Conservation (phyloP, 345 rosid genomes). For the Gossypium longicalyx region DNA sequence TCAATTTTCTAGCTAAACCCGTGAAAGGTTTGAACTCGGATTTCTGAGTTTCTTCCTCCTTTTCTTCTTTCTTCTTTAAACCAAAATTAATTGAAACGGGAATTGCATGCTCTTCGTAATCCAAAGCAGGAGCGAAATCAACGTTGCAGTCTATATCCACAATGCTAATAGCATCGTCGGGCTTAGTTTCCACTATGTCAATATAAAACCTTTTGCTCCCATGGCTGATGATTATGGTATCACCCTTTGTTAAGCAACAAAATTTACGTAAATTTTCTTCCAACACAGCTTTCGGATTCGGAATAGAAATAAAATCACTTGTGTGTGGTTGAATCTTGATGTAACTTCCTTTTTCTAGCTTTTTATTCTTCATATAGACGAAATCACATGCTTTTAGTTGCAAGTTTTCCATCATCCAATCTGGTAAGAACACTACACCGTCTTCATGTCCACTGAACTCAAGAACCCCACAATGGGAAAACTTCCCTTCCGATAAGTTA, state of each 20-base stretch:
- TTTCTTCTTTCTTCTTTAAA: neutral
- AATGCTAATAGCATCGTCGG: slow-evolving; percentile 16
- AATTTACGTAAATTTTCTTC: slow-evolving; percentile 19
- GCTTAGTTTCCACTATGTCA: slow-evolving; percentile 24
- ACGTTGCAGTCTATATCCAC: slow-evolving; percentile 24
- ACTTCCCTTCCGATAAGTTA: slow-evolving; percentile 3
- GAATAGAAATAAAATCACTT: slow-evolving; percentile 18
- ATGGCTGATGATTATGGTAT: slow-evolving; percentile 23
- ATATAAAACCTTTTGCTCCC: slow-evolving; percentile 5
- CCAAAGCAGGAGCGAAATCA: slow-evolving; percentile 29
- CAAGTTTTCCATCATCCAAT: slow-evolving; percentile 33
- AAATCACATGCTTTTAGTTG: slow-evolving; percentile 12
- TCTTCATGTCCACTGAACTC: slow-evolving; percentile 28
- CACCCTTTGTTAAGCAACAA: slow-evolving; percentile 28
- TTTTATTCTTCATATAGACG: neutral
- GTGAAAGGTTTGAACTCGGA: slow-evolving; percentile 5
- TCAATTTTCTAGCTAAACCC: neutral
- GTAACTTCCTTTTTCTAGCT: slow-evolving; percentile 13
- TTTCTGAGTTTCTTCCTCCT: neutral
- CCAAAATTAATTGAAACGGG: neutral
- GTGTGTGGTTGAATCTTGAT: slow-evolving; percentile 32
- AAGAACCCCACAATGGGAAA: slow-evolving; percentile 25
- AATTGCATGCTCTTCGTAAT: slow-evolving; percentile 21
- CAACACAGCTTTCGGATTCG: slow-evolving; percentile 18
- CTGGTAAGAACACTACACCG: slow-evolving; percentile 11